Base-by-base conservation (phyloP, 2,329 filamentous ascomycete genomes). In the Colletotrichum limetticola region DNA sequence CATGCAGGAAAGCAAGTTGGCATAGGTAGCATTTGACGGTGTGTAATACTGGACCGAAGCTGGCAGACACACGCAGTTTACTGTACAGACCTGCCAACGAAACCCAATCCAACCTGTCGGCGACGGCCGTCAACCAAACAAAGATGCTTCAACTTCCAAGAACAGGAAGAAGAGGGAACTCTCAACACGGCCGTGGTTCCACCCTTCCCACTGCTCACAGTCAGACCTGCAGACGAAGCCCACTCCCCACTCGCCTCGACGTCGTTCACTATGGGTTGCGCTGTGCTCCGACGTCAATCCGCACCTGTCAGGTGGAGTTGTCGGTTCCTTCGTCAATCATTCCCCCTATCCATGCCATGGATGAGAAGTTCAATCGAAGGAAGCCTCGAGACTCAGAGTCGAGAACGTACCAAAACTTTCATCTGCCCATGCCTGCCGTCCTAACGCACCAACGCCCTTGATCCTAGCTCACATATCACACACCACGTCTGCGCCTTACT, bases 91-190 rank as follows among this genome's bases (percentile, higher is more conserved):
- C 42, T 72, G 53, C 69, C 53, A 59, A 62, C 52, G n/a, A 63
- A 64, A 58, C 24, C 59, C 69, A 64, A 65, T 32, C 66, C 66
- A 52, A 30, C 60, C 32, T 61, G 42, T 61, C 66, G 66, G 70
- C 66, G 66, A 64, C 56, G 66, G 26, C 70, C 70, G 66, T 55
- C 42, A 55, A 53, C 52, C 60, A 66, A n/a, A 22, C 46, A 49
- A 30, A 56, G 30, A 12, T 65, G 28, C 8, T 30, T n/a, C 12
- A 55, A 42, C 8, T 63, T 63, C 19, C 30, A 53, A 26, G 46
- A 55, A 61, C 22, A 16, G 28, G 30, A 58, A 32, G 35, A 46
- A 30, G n/a, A 57, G 52, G 19, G 32, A 66, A 30, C 52, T 11
- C 35, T 26, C 52, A 42, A 30, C 53, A 30, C 32, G 37, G 28